phyloP scores from a whole-genome alignment of 2,329 filamentous ascomycete species.

The Colletotrichum spinosum region DNA sequence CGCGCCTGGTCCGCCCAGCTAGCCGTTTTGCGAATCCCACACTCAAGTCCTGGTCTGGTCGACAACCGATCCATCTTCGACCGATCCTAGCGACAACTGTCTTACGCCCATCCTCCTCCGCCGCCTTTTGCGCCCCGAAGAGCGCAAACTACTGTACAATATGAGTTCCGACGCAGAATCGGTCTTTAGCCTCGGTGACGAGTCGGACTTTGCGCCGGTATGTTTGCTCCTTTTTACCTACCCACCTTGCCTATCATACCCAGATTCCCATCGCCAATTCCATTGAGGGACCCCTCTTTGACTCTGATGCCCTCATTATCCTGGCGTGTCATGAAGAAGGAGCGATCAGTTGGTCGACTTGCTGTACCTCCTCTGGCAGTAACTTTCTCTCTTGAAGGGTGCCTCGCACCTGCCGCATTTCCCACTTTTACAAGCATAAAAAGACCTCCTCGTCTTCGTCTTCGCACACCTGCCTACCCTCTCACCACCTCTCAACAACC shows the following conservation, averaged over 20 bases:
- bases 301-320: too few relatives aligned
- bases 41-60: constrained; percentile 7
- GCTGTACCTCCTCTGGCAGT: too few relatives aligned
- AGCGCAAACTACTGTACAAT: constrained; percentile 41
- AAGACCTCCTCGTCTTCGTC: too few relatives aligned
- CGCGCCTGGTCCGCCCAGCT: constrained; percentile 35
- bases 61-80: constrained; percentile 6
- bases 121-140: constrained; percentile 25
- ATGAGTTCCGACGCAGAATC: constrained; percentile 72
- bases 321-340: neutral
- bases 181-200: constrained; percentile 52
- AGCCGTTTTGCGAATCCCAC: constrained; percentile 23
- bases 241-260: neutral
- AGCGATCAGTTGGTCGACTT: neutral
- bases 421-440: too few relatives aligned
- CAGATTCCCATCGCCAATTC: neutral
- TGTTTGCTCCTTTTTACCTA: constrained; percentile 39
- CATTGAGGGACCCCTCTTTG: too few relatives aligned
- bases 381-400: too few relatives aligned
- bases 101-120: constrained; percentile 16
- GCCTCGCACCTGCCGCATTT: too few relatives aligned
- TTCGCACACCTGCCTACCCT: too few relatives aligned
- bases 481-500: too few relatives aligned
- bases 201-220: constrained; percentile 56
- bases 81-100: constrained; percentile 19